phyloP scores from a whole-genome alignment of 2,329 filamentous ascomycete species.

The Monosporascus ibericus region DNA sequence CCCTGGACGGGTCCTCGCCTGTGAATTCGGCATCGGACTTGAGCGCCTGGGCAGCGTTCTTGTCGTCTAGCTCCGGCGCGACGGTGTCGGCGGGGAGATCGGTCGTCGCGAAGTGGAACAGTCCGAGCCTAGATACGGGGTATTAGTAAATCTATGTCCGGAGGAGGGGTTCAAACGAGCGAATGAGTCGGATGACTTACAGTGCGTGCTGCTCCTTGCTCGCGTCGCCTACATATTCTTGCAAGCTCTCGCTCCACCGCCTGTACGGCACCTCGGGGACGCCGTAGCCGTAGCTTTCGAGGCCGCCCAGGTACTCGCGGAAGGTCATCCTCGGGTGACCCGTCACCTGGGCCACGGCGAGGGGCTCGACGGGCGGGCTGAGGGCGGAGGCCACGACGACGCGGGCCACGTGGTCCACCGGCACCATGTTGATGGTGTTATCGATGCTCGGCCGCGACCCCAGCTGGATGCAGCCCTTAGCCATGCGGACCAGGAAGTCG shows the following conservation, averaged over 20 bases:
- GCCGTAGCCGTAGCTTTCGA: too few relatives aligned
- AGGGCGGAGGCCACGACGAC: conserved; percentile 71
- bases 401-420: conserved; percentile 76
- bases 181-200: too few relatives aligned
- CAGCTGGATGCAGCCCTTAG: conserved; percentile 84
- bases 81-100: neutral
- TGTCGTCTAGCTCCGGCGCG: neutral
- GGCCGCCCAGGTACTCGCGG: too few relatives aligned
- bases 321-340: too few relatives aligned
- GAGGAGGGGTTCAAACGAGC: too few relatives aligned
- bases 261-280: too few relatives aligned
- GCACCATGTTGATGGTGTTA: conserved; percentile 87
- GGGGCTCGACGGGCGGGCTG: conserved; percentile 44
- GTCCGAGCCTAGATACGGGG: too few relatives aligned
- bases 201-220: too few relatives aligned
- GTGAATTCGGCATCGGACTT: neutral
- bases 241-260: too few relatives aligned
- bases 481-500: conserved; percentile 82
- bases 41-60: neutral
- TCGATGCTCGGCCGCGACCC: conserved; percentile 64
- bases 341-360: conserved; percentile 45
- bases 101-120: neutral
- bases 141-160: too few relatives aligned
- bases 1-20: neutral
- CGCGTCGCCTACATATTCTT: too few relatives aligned